Base-by-base conservation (phyloP, 1,284 basidiomycete species). In the Ustilago xerochloae region DNA sequence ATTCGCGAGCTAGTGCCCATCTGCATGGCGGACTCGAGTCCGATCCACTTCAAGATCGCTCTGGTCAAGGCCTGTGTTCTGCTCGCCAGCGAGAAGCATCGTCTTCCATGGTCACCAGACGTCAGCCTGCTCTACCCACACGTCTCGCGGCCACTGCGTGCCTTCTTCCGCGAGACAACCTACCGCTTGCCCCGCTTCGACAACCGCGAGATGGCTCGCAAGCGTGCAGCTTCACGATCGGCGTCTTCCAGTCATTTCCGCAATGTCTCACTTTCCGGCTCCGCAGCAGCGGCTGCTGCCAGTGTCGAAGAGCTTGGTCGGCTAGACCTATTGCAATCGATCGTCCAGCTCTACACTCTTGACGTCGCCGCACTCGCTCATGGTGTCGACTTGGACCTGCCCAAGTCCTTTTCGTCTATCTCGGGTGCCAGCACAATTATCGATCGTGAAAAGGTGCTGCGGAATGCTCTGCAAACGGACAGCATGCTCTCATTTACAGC, bases 21-120 rank as follows among this genome's bases (percentile, higher is more conserved):
- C 39, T 82, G 77, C 58, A 66, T 77, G 63, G 49, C 68, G 22
- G 71, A 76, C 3, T 57, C 61, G 13, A 77, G 71, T 46, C 76
- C 80, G 1, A 56, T 69, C 12, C 57, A 73, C 36, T 80, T 79
- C 66, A 78, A 78, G 41, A 70, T 78, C 12, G 77, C 63, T 20
- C 65, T 82, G 26, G 73, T 80, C 50, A 75, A 75, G 47, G 75
- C 77, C 0, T 75, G 73, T 39, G 60, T 81, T 28, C 68, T 74
- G 32, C 52, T 82, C 9, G 69, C 76, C 24, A 72, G 72, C 55
- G 80, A 80, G 35, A 48, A 48, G 18, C 51, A 64, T 18, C 63
- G 67, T 10, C 41, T 81, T 1, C 76, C 77, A 5, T 81, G 78
- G 79, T 54, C 63, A 28, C 75, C 77, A 0, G 62, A 76, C 22